Conservation (phyloP, 2,329 filamentous ascomycete genomes). For the Podosphaera fusca region DNA sequence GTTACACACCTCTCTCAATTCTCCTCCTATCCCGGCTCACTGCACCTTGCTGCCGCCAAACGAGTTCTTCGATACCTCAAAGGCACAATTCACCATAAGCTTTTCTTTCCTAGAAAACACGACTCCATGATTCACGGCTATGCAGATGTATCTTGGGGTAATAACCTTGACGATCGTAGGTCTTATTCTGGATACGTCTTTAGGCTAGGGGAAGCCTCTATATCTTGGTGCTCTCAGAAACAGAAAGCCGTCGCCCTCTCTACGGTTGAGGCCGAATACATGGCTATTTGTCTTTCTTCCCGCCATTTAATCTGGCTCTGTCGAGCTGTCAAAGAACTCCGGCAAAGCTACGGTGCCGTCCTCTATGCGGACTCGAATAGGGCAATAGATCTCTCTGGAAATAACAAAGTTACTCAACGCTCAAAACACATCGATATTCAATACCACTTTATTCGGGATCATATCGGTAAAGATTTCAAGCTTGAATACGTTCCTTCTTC, state of each 20-base stretch:
- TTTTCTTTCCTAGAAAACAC: neutral
- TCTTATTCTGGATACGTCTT: neutral
- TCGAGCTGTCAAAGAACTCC: neutral
- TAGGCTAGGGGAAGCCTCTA: neutral
- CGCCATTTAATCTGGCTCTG: neutral
- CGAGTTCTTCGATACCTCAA: neutral
- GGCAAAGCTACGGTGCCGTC: neutral
- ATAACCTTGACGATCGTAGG: conserved; percentile 1
- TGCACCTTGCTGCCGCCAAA: neutral
- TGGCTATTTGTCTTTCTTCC: neutral
- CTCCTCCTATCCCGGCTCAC: neutral
- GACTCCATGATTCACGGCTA: neutral
- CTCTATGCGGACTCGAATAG: neutral
- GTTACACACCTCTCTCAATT: neutral
- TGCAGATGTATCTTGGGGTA: neutral
- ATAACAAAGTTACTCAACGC: conserved; percentile 1
- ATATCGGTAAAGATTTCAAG: neutral
- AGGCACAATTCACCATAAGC: neutral
- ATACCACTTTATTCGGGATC: neutral
- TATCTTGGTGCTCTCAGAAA: neutral
- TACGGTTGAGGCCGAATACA: neutral
- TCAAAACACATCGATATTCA: neutral
- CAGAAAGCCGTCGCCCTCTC: neutral
- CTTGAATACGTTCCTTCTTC: conserved; percentile 1
- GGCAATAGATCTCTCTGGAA: conserved; percentile 1